Percentiles rank a stretch among this genome's conserved stretches.
phyloP scores from a whole-genome alignment of 2,329 filamentous ascomycete species.

The Aspergillus fructus region DNA sequence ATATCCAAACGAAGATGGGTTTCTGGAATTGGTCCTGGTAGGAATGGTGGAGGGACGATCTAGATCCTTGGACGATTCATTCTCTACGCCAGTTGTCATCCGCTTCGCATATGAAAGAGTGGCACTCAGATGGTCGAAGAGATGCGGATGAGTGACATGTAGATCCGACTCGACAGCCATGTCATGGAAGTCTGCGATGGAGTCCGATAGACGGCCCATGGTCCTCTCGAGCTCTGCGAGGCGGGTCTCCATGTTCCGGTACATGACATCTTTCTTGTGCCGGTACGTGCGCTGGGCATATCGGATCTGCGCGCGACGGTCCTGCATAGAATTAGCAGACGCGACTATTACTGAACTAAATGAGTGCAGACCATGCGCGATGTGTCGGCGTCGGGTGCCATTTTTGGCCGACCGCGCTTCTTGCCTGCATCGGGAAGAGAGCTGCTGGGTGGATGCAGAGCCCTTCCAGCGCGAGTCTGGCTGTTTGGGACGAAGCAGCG shows the following conservation, averaged over 20 bases:
- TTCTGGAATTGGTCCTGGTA: neutral
- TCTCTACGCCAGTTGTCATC: neutral
- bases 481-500: neutral
- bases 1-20: neutral
- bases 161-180: slow-evolving; percentile 54
- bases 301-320: slow-evolving; percentile 77
- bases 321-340: neutral
- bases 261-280: slow-evolving; percentile 76
- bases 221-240: slow-evolving; percentile 66
- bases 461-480: too few relatives aligned
- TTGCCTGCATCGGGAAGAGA: neutral
- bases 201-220: slow-evolving; percentile 70
- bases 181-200: slow-evolving; percentile 67
- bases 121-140: neutral
- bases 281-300: slow-evolving; percentile 82
- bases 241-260: slow-evolving; percentile 67
- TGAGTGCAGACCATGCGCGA: neutral
- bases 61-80: too few relatives aligned
- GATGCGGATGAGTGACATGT: slow-evolving; percentile 5
- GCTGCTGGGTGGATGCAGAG: neutral
- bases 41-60: neutral
- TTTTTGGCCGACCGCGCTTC: slow-evolving; percentile 3
- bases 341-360: too few relatives aligned
- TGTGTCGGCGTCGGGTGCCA: neutral
- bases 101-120: neutral